Percentiles rank a stretch among this genome's conserved stretches.
phyloP scores from a whole-genome alignment of 2,329 filamentous ascomycete species.

The Stachybotrys chartarum region DNA sequence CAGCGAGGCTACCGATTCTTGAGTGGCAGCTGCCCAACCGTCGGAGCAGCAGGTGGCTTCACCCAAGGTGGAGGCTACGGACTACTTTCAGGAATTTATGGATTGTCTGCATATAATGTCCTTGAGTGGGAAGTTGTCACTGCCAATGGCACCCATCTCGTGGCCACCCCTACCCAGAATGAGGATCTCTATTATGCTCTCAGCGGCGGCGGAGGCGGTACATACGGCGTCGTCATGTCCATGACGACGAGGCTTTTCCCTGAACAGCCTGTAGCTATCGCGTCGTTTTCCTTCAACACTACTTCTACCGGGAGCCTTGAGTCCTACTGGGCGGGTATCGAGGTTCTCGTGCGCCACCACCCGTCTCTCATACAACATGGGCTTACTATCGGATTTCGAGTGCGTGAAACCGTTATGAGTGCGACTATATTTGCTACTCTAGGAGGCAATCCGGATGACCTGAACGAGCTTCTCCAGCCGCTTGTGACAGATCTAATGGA shows the following conservation, averaged over 20 bases:
- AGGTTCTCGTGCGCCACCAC: background rate
- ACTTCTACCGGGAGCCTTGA: background rate
- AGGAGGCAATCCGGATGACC: background rate
- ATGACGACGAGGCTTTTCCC: background rate
- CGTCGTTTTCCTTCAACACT: background rate
- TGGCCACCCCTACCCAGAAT: slow-evolving; percentile 27
- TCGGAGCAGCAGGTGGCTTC: slow-evolving; percentile 36
- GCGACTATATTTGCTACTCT: background rate
- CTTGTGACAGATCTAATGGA: background rate
- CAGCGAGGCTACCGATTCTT: slow-evolving; percentile 34
- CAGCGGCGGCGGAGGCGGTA: background rate
- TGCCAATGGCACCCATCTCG: slow-evolving; percentile 31
- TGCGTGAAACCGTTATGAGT: background rate
- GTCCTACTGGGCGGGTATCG: background rate
- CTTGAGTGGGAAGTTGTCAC: slow-evolving; percentile 38
- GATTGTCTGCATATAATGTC: slow-evolving; percentile 41
- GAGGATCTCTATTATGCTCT: slow-evolving; percentile 35
- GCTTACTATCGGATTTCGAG: background rate
- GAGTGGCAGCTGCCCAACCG: slow-evolving; percentile 41
- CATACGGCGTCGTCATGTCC: background rate
- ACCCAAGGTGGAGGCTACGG: slow-evolving; percentile 40
- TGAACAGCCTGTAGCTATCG: slow-evolving; percentile 15
- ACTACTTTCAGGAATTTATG: slow-evolving; percentile 31
- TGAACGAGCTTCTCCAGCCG: background rate
- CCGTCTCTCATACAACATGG: background rate